Evolutionary conservation across 129 eudicot species (phyloP).

Genomic region (Arctium lappa): DNA sequence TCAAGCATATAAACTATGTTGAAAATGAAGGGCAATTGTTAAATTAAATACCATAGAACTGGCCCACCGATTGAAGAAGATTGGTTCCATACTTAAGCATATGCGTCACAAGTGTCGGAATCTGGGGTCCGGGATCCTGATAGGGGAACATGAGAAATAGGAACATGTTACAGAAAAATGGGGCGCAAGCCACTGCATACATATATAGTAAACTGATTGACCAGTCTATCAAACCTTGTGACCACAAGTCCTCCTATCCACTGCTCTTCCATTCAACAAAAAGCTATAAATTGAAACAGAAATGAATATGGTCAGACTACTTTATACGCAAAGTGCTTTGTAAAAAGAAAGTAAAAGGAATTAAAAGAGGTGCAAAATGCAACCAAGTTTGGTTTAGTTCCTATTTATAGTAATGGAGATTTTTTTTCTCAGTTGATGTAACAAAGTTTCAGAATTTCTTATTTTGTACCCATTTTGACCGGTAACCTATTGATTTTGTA

Average conservation of each 20-base stretch:
- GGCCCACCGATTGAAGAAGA: constrained; percentile 89
- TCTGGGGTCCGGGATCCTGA: constrained; percentile 82
- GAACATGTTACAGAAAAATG: background rate
- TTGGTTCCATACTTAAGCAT: constrained; percentile 67
- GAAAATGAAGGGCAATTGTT: background rate
- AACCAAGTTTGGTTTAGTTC: background rate
- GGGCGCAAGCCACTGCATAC: background rate
- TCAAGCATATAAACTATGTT: constrained; percentile 4
- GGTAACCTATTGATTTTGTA: background rate
- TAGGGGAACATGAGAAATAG: background rate
- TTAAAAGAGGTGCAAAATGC: background rate
- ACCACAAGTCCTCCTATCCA: constrained; percentile 48
- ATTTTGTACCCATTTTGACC: too few species aligned
- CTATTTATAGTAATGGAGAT: too few species aligned
- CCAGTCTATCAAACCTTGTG: constrained; percentile 41
- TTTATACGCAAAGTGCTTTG: background rate
- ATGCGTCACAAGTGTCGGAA: constrained; percentile 53
- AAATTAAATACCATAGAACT: constrained; percentile 59
- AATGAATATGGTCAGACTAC: constrained; percentile 12
- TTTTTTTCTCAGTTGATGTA: too few species aligned
- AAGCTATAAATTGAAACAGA: constrained; percentile 39
- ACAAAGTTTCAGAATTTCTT: too few species aligned
- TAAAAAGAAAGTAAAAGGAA: background rate
- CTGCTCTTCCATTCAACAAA: constrained; percentile 67
- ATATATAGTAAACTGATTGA: background rate